Percentiles rank a stretch among this genome's conserved stretches.
These are phyloP conservation scores for Casuarina glauca DNA, from an alignment of 306 rosid genomes.

Conservation along the genomic window DNA sequence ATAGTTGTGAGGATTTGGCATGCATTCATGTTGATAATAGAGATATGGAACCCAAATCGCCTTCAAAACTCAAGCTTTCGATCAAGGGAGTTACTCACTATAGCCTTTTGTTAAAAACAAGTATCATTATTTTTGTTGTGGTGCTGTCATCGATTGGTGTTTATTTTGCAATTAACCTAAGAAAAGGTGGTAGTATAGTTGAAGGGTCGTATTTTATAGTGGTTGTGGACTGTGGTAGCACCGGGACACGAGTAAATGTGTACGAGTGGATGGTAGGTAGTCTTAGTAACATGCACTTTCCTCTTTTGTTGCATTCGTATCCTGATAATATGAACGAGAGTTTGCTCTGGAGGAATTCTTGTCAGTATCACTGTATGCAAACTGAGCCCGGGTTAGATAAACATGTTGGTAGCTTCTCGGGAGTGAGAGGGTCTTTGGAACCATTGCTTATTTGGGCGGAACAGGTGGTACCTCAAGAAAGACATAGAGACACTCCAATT, in stretches of 20 bases:
- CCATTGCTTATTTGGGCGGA: constrained; percentile 78
- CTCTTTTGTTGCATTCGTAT: constrained; percentile 57
- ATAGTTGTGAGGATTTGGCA: constrained; percentile 4
- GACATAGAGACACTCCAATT: constrained; percentile 53
- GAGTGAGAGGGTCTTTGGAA: constrained; percentile 59
- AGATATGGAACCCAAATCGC: constrained; percentile 71
- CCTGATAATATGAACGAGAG: constrained; percentile 51
- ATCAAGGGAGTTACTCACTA: constrained; percentile 32
- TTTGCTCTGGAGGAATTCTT: constrained; percentile 50
- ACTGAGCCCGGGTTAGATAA: constrained; percentile 82
- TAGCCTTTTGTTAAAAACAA: constrained; percentile 31
- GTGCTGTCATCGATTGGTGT: constrained; percentile 48
- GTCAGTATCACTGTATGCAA: constrained; percentile 83
- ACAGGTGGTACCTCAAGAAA: constrained; percentile 45
- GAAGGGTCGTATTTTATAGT: constrained; percentile 59
- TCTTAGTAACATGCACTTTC: constrained; percentile 37
- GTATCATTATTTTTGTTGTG: constrained; percentile 24
- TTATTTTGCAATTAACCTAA: constrained; percentile 35
- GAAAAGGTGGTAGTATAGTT: constrained; percentile 23
- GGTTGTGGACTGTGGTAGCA: constrained; percentile 83
- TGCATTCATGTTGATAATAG: constrained; percentile 13
- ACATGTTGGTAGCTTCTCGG: constrained; percentile 59
- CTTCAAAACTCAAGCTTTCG: constrained; percentile 54
- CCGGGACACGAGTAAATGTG: constrained; percentile 73
- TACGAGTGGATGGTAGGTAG: constrained; percentile 50